phyloP scores from a whole-genome alignment of 2,329 filamentous ascomycete genomes.

The Tolypocladium inflatum region DNA sequence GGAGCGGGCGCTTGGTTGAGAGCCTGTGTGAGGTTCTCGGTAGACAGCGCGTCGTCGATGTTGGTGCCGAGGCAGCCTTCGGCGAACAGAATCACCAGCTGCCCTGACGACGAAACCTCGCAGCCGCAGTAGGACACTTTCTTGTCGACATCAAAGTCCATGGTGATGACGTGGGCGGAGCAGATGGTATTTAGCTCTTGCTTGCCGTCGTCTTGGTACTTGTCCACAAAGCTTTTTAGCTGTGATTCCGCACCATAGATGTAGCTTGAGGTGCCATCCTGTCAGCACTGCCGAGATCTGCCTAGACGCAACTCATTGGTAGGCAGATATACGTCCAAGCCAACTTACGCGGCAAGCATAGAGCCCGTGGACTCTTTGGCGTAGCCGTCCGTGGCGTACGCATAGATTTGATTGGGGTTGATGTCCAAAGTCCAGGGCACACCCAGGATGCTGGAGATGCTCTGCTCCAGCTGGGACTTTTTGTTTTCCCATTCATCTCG shows the following conservation, averaged over 20 bases:
- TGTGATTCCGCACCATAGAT: conserved; percentile 29
- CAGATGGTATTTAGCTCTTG: conserved; percentile 39
- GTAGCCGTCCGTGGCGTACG: conserved; percentile 33
- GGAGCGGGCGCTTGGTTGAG: conserved; percentile 33
- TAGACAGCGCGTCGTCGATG: conserved; percentile 26
- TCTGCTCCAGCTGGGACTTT: conserved; percentile 31
- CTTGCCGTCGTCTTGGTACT: conserved; percentile 26
- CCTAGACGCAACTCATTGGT: background rate
- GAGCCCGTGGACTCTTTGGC: conserved; percentile 31
- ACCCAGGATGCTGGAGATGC: conserved; percentile 35
- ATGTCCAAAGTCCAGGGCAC: conserved; percentile 39
- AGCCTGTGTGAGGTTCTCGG: conserved; percentile 28
- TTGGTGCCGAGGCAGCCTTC: conserved; percentile 34
- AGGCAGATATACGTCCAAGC: background rate
- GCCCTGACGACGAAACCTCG: conserved; percentile 30
- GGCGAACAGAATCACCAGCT: conserved; percentile 37
- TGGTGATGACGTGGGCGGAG: conserved; percentile 30
- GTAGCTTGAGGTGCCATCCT: conserved; percentile 24
- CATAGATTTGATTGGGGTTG: conserved; percentile 35
- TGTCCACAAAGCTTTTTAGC: conserved; percentile 27
- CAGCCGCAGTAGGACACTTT: conserved; percentile 33
- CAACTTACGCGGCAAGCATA: conserved; percentile 31
- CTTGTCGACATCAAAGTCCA: conserved; percentile 34
- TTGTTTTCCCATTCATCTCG: conserved; percentile 43
- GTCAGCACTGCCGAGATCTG: background rate